A percentile compares a stretch with the other conserved stretches of the same genome.
Evolutionary conservation across 148 eudicot genomes (phyloP).

Genomic region (Tetragonia tetragonoides): DNA sequence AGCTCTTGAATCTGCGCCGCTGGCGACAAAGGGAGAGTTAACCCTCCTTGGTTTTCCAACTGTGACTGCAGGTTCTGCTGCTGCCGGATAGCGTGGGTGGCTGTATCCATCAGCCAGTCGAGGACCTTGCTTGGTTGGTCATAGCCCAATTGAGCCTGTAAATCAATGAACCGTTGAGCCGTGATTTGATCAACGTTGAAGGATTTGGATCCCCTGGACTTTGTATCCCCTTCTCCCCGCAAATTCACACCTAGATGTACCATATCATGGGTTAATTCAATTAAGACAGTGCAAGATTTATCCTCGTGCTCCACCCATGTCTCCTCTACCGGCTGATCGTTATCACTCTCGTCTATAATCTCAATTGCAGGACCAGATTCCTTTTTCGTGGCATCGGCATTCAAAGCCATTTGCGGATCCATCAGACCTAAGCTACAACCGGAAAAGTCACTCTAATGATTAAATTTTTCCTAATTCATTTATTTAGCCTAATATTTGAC

Average conservation of each 20-base stretch:
- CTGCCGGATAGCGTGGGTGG: not conserved
- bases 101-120: not conserved
- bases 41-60: not conserved
- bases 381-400: not conserved
- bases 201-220: not conserved
- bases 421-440: not conserved
- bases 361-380: not conserved
- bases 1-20: not conserved
- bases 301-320: not conserved
- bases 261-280: too few relatives aligned
- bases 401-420: not conserved
- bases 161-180: not conserved
- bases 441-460: not conserved
- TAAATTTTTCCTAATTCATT: too few relatives aligned
- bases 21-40: not conserved
- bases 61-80: not conserved
- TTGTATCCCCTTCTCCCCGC: not conserved
- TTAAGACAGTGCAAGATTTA: too few relatives aligned
- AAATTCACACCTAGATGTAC: not conserved
- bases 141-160: not conserved
- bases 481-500: too few relatives aligned
- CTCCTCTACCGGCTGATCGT: not conserved
- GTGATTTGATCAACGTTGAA: not conserved
- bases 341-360: not conserved
- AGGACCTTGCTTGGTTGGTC: not conserved